Evolutionary conservation across 306 rosid genomes (phyloP).

Genomic region (Trifolium dubium): DNA sequence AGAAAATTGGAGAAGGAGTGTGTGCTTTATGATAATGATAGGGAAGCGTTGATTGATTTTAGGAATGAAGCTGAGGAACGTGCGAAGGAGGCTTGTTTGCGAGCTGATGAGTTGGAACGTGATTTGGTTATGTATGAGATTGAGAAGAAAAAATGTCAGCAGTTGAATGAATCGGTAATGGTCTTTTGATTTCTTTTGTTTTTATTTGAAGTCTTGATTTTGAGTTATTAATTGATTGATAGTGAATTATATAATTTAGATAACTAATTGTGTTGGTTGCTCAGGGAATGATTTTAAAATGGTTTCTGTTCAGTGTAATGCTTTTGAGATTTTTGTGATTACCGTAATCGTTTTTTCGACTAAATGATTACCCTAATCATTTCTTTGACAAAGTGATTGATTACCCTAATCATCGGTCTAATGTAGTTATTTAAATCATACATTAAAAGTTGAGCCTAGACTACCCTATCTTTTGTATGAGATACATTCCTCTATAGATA

Average conservation of each 20-base stretch:
- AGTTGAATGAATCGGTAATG: conserved; percentile 54
- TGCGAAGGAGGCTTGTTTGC: conserved; percentile 72
- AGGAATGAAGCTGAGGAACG: conserved; percentile 88
- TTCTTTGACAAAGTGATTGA: no score
- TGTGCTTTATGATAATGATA: conserved; percentile 74
- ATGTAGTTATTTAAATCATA: background rate
- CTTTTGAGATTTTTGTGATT: background rate
- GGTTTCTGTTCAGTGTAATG: background rate
- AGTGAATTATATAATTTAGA: background rate
- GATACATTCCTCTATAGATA: no score
- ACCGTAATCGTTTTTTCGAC: no score
- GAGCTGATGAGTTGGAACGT: conserved; percentile 61
- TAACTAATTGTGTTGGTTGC: background rate
- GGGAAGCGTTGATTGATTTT: conserved; percentile 88
- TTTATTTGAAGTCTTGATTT: background rate
- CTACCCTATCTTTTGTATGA: background rate
- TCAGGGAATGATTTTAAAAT: background rate
- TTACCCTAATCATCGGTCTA: background rate
- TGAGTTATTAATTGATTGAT: background rate
- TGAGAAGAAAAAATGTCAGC: conserved; percentile 52
- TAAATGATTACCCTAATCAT: no score
- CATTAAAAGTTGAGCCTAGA: background rate
- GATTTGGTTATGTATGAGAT: conserved; percentile 52
- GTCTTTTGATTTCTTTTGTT: background rate
- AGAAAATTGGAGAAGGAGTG: conserved; percentile 71